Evolutionary conservation across 805 yeast species (phyloP), one percentile per base, ranked within the genome.

Genomic region (Yamadazyma insecticola): DNA sequence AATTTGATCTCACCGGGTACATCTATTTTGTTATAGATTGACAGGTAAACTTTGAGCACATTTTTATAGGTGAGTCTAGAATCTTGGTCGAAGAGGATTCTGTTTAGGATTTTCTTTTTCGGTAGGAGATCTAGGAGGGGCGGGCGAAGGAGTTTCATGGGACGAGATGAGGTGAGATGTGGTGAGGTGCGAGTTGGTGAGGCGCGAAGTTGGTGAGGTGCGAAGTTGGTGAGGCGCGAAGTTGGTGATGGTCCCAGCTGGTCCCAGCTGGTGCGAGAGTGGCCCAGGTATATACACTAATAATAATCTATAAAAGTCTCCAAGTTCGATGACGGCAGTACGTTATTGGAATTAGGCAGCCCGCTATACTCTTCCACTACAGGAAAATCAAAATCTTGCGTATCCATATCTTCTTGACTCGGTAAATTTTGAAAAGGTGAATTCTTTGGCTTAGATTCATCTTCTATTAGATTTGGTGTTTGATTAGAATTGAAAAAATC

Each of bases 81-180:
- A 50, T 81, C 84, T 39, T 76, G 62, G 45, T 83, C 89, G 49
- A 82, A 83, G 5, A 83, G 59, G 13, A 79, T 61, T 29, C 74
- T 58, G 40, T 79, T 80, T 29, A 81, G 51, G 15, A 71, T 57
- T 35, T 70, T 71, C 50, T 73, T 73, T 13, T 71, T 62, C 4
- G 94, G 92, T 7, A 83, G 67, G 17, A 65, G 39, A 3, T 41
- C 36, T 12, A 18, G 14, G 14, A 40, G 20, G 13, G 26, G 19
- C 3, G 43, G 43, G 13, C 43, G 25, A 4, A 4, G 8, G 13
- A 22, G 20, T 28, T 9, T 9, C 25, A 11, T 15, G 11, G 13
- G 9, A 22, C 24, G 16, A 27, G 19, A 13, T n/a, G 30, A 8
- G 13, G 24, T 24, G 16, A 23, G n/a, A 22, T 16, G 15, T 12